Base-by-base conservation (phyloP, 805 yeast genomes). In the Metschnikowia shivogae region DNA sequence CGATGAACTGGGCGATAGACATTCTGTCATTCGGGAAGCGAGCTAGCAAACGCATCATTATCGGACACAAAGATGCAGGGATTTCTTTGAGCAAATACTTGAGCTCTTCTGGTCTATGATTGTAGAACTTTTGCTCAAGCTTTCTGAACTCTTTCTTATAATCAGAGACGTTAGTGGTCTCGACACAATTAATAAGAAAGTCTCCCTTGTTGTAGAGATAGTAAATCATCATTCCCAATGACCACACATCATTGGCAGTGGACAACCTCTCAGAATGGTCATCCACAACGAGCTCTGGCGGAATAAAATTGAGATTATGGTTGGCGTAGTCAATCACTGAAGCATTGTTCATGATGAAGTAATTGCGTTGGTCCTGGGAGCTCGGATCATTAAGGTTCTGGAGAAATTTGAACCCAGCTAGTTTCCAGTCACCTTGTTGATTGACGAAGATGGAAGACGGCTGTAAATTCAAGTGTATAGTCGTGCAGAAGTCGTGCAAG, bases 361-460 rank as follows among this genome's bases (percentile, higher is more conserved):
- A 86, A 45, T 82, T 88, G 4, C 73, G 74, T 10, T 78, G 57
- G 12, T 75, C 77, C 34, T 63, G 68, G 3, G 73, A 67, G 5
- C 73, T 63, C 34, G 74, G 50, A 53, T 70, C 86, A 58, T 70
- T 77, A 61, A 67, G 76, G 57, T 67, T 77, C 50, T 69, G 69
- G n/a, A 72, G 44, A 43, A 71, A 71, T 39, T 58, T 59, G 47
- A 93, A 74, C 0, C 97, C 97, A 6, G 86, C 77, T 2, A 93
- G 61, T 62, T 92, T 93, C 98, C 99, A 93, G 65, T 93, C 98
- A 4, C 95, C 90, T 53, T 82, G 85, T 33, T 81, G 84, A 53
- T 86, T 90, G 14, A 92, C 77, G 45, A 85, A 77, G 1, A 93
- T 73, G 0, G 95, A 78, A 7, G 77, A 68, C 1, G 99, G 99